Percentiles rank a stretch among this genome's conserved stretches.
These are phyloP conservation scores for Lasiodiplodia hormozganensis DNA, from an alignment of 2,329 filamentous ascomycete genomes.

Conservation along the genomic window DNA sequence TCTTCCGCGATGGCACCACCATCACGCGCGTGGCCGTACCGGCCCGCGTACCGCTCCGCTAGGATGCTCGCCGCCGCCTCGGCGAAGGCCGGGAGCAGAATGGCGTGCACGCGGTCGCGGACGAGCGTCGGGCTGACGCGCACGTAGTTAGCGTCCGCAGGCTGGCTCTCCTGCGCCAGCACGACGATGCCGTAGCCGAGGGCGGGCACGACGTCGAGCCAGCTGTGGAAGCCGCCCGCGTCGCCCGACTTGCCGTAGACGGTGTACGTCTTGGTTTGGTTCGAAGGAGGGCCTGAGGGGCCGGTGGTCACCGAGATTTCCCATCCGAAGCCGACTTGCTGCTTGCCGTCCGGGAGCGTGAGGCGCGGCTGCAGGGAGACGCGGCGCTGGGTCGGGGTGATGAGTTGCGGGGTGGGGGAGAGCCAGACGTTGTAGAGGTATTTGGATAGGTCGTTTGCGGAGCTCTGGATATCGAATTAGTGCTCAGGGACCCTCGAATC, in stretches of 20 bases:
- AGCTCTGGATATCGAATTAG: conserved; percentile 31
- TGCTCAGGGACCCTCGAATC: too few species aligned
- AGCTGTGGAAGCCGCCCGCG: conserved; percentile 42
- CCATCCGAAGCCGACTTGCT: conserved; percentile 41
- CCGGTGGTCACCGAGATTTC: conserved; percentile 34
- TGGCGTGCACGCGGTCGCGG: conserved; percentile 34
- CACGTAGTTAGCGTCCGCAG: conserved; percentile 29
- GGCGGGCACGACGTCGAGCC: conserved; percentile 41
- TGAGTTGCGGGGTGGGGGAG: conserved; percentile 33
- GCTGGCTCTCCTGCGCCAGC: conserved; percentile 26
- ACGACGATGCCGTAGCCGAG: conserved; percentile 41
- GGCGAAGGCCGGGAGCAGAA: conserved; percentile 39
- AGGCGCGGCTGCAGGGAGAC: conserved; percentile 36
- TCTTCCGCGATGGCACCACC: conserved; percentile 35
- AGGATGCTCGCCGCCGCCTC: conserved; percentile 34
- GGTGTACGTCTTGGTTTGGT: conserved; percentile 31
- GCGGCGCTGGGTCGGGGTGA: conserved; percentile 38
- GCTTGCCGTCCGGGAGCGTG: conserved; percentile 37
- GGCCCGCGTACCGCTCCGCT: conserved; percentile 36
- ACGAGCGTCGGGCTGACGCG: conserved; percentile 34
- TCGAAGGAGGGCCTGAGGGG: conserved; percentile 31
- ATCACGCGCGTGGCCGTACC: conserved; percentile 34
- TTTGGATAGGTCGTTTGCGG: conserved; percentile 39
- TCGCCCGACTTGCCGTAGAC: conserved; percentile 43
- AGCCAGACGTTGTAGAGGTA: conserved; percentile 41